A percentile compares a stretch with the other conserved stretches of the same genome.
phyloP scores from a whole-genome alignment of 2,329 filamentous ascomycete genomes.

The Apiospora rasikravindrae region DNA sequence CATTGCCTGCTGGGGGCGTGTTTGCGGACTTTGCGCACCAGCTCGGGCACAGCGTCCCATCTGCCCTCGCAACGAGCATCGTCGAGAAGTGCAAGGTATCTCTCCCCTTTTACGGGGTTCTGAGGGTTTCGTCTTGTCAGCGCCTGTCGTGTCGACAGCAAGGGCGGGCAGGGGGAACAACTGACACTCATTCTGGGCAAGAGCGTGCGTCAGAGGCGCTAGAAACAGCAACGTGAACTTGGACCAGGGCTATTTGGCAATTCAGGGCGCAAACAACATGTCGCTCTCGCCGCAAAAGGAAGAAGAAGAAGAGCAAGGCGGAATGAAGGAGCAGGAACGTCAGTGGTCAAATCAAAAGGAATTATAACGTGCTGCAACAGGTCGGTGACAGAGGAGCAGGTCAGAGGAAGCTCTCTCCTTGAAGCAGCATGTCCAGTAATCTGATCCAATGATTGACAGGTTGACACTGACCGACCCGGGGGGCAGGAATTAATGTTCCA shows the following conservation, averaged over 20 bases:
- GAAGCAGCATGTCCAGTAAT: slow-evolving; percentile 4
- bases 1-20: slow-evolving; percentile 86
- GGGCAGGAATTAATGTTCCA: slow-evolving; percentile 12
- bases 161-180: not conserved
- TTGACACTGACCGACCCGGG: slow-evolving; percentile 1
- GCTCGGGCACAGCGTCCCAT: slow-evolving; percentile 86
- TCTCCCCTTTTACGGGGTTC: slow-evolving; percentile 75
- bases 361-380: not conserved
- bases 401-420: slow-evolving; percentile 5
- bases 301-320: not conserved
- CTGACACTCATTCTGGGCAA: slow-evolving; percentile 19
- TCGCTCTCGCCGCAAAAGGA: slow-evolving; percentile 7
- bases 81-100: slow-evolving; percentile 84
- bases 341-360: not conserved
- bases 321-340: not conserved
- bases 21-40: slow-evolving; percentile 91
- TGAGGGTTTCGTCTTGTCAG: slow-evolving; percentile 30
- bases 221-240: slow-evolving; percentile 13
- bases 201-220: slow-evolving; percentile 12
- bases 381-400: not conserved
- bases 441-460: slow-evolving; percentile 14
- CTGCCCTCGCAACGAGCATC: slow-evolving; percentile 84
- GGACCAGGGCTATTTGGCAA: slow-evolving; percentile 4
- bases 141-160: not conserved
- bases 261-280: slow-evolving; percentile 2